phyloP scores from a whole-genome alignment of 129 eudicot genomes.

The Helichrysum umbraculigerum region DNA sequence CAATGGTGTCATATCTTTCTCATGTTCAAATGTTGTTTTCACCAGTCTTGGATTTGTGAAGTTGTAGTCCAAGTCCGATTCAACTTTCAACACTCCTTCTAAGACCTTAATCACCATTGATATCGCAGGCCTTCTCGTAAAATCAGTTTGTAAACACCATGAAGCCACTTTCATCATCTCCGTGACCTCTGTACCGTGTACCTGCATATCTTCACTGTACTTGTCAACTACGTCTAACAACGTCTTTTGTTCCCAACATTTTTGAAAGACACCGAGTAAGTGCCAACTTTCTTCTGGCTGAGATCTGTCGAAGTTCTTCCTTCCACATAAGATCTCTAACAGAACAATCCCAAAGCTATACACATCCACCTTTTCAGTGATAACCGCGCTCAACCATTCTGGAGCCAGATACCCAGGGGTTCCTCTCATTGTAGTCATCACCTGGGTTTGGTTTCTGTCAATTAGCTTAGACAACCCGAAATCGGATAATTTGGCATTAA shows the following conservation, averaged over 20 bases:
- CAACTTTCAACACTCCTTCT: slow-evolving; percentile 17
- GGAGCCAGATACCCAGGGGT: slow-evolving; percentile 40
- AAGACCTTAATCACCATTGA: slow-evolving; percentile 26
- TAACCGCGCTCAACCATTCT: slow-evolving; percentile 23
- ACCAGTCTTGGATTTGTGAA: slow-evolving; percentile 6
- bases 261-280: slow-evolving; percentile 27
- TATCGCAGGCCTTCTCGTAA: slow-evolving; percentile 29
- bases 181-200: slow-evolving; percentile 5
- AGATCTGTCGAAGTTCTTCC: slow-evolving; percentile 29
- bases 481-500: slow-evolving; percentile 39
- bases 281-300: slow-evolving; percentile 28
- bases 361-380: slow-evolving; percentile 37
- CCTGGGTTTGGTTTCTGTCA: slow-evolving; percentile 31
- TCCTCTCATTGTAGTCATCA: slow-evolving; percentile 37
- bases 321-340: slow-evolving; percentile 37
- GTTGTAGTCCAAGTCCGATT: slow-evolving; percentile 18
- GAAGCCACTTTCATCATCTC: slow-evolving; percentile 41
- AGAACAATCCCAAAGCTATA: slow-evolving; percentile 46
- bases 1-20: slow-evolving; percentile 11
- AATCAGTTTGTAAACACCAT: slow-evolving; percentile 31
- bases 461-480: slow-evolving; percentile 39
- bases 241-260: slow-evolving; percentile 22
- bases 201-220: slow-evolving; percentile 17
- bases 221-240: slow-evolving; percentile 30
- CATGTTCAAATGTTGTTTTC: background rate